A percentile compares a stretch with the other conserved stretches of the same genome.
Evolutionary conservation across 768 basidiomycete genomes (phyloP).

Genomic region (Wakefieldia striispora): DNA sequence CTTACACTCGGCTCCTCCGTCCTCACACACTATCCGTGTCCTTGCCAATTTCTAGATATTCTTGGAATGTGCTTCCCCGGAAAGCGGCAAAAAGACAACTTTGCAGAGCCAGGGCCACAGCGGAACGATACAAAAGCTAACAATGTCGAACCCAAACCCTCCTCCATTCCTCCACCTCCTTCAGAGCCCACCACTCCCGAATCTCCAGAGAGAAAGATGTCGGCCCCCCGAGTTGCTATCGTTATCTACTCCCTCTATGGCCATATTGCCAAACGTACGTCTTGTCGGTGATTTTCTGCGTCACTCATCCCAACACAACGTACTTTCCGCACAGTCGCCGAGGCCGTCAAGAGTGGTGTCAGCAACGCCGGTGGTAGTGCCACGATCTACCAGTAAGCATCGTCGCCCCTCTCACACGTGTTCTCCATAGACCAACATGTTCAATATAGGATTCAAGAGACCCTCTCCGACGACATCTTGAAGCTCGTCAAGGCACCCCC

Average conservation of each 20-base stretch:
- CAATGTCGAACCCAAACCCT: background rate
- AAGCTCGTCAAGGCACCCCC: slow-evolving; percentile 66
- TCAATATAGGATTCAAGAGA: slow-evolving; percentile 68
- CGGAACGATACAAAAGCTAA: slow-evolving; percentile 14
- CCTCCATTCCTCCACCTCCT: slow-evolving; percentile 5
- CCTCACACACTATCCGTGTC: slow-evolving; percentile 6
- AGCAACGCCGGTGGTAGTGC: slow-evolving; percentile 41
- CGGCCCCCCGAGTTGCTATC: slow-evolving; percentile 41
- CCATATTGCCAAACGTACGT: slow-evolving; percentile 45
- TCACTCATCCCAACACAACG: background rate
- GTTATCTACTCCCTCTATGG: slow-evolving; percentile 52
- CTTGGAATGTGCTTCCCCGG: slow-evolving; percentile 39
- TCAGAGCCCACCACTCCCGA: background rate
- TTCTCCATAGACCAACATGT: background rate
- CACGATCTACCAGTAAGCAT: slow-evolving; percentile 46
- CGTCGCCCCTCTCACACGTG: background rate
- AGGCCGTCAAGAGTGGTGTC: slow-evolving; percentile 40
- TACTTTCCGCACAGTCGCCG: slow-evolving; percentile 24
- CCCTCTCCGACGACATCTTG: slow-evolving; percentile 70
- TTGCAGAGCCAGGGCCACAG: slow-evolving; percentile 26
- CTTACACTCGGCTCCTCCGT: background rate
- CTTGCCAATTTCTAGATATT: background rate
- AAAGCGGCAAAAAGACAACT: slow-evolving; percentile 35
- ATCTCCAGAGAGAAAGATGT: slow-evolving; percentile 2
- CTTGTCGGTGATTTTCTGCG: background rate